Evolutionary conservation across 1,139 yeast genomes (phyloP), one percentile per base, ranked within the genome.

Genomic region (Candida gigantensis): DNA sequence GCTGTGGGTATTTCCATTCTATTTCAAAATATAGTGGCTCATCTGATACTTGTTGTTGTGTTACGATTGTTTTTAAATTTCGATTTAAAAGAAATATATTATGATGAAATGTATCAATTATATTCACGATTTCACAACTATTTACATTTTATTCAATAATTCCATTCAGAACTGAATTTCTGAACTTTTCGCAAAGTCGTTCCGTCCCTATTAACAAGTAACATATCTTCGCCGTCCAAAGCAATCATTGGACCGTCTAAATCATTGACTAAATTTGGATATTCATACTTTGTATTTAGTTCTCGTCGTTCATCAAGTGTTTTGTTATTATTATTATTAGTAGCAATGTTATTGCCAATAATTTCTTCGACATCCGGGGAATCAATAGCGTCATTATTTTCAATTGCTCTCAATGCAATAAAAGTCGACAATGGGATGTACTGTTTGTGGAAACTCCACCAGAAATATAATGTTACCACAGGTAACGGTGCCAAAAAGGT

Each of bases 211-310:
- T 80, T 75, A 16, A 84, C 80, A 49, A 80, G 65, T 24, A 83
- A 65, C 24, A 81, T 74, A 40, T 78, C 82, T 36, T 76, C 74
- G 1, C 81, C 79, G 46, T 83, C 89, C 13, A 82, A 68, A 2
- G 73, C 86, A 32, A 85, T 70, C 76, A 89, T 75, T 0, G 96
- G 96, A 0, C 95, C 95, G 46, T 88, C 96, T 32, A 89, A 61
- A 8, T 77, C 75, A 39, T 74, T 76, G 1, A 81, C 68, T 46
- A 87, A 62, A 49, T 77, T 77, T 3, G 96, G 96, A 57, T 86
- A 89, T 36, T 81, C 82, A 51, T 88, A 90, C 4, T 77, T 77
- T 45, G 79, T 87, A 46, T 80, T 72, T 29, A 72, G 57, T 49
- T 83, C 92, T 34, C 90, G 65, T 36, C 78, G 64, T 52, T 83